Base-by-base conservation (phyloP, 176 grass and related monocot species). In the Secale cereale region DNA sequence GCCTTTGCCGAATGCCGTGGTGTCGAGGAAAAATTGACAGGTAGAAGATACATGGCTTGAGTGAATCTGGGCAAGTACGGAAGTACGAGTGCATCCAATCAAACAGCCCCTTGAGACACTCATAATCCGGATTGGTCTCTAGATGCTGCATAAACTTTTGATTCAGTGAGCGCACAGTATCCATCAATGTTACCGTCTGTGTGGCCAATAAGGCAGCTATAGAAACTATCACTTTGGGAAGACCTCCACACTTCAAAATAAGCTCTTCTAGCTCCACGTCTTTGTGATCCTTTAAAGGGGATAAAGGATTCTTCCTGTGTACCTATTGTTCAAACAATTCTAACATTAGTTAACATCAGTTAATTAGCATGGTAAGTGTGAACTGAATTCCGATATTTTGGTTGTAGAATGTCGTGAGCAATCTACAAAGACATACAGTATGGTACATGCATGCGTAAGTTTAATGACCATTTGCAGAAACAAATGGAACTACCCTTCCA, bases 1-100 rank as follows among this genome's bases (percentile, higher is more conserved):
- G 65, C 39, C 48, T 79, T 40, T 74, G 41, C 29, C 77, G 36
- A 45, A 89, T 69, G 8, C 56, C 39, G 14, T 76, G 56, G 4
- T 64, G 26, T 8, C 26, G 37, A 59, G 69, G 86, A 54, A 85
- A 91, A 16, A 88, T 61, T 32, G 61, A 72, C 25, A 92, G 40
- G 20, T 92, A 89, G 31, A 92, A 86, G 37, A 92, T 79, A 20
- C 87, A 92, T 25, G 87, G 87, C 40, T 92, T 89, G 10, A 87
- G 63, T 36, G 10, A 45, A 65, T 90, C 82, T 0, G 88, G 87
- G 7, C 85, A 86, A 2, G 39, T 29, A 30, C 3, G 77, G 10
- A 86, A 81, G 15, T 81, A 86, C 16, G 59, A 87, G 78, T 28
- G 29, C 76, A 90, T n/a, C 84, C 39, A 82, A 48, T 11, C 3